A percentile compares a stretch with the other conserved stretches of the same genome.
Evolutionary conservation across 306 rosid species (phyloP).

Genomic region (Erythrophleum fordii): DNA sequence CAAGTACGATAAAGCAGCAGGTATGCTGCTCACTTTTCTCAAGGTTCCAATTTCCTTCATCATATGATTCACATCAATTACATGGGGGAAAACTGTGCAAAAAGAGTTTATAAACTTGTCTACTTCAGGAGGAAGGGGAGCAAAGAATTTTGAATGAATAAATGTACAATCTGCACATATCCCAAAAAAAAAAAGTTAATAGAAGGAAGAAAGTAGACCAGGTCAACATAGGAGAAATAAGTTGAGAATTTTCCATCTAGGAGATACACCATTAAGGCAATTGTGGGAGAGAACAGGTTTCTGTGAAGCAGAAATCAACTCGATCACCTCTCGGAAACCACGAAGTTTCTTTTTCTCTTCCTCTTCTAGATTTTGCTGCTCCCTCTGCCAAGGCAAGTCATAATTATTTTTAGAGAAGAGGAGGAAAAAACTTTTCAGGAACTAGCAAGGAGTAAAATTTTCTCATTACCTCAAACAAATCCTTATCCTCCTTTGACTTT

Average conservation of each 20-base stretch:
- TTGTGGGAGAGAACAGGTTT: slow-evolving; percentile 91
- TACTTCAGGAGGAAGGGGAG: slow-evolving; percentile 67
- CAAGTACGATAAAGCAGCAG: slow-evolving; percentile 72
- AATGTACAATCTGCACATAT: slow-evolving; percentile 76
- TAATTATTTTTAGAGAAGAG: slow-evolving; percentile 22
- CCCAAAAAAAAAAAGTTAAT: not conserved
- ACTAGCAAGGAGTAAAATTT: not conserved
- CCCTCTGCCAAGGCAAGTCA: slow-evolving; percentile 55
- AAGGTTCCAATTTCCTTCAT: slow-evolving; percentile 68
- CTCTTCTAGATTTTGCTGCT: slow-evolving; percentile 62
- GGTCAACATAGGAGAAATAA: slow-evolving; percentile 34
- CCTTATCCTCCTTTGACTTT: slow-evolving; percentile 79
- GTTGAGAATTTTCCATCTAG: slow-evolving; percentile 41
- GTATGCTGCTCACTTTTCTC: slow-evolving; percentile 57
- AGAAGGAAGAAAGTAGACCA: slow-evolving; percentile 36
- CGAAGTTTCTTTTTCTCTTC: slow-evolving; percentile 68
- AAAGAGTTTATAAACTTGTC: slow-evolving; percentile 70
- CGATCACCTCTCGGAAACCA: slow-evolving; percentile 98
- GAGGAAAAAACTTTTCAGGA: slow-evolving; percentile 13
- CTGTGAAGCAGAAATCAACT: slow-evolving; percentile 94
- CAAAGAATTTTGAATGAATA: slow-evolving; percentile 79
- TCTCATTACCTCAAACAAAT: slow-evolving; percentile 64
- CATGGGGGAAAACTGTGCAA: slow-evolving; percentile 57
- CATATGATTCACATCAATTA: slow-evolving; percentile 68
- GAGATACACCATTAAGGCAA: slow-evolving; percentile 84